These are phyloP conservation scores for Kazachstania taianensis DNA, from an alignment of 805 yeast genomes.

Conservation along the genomic window DNA sequence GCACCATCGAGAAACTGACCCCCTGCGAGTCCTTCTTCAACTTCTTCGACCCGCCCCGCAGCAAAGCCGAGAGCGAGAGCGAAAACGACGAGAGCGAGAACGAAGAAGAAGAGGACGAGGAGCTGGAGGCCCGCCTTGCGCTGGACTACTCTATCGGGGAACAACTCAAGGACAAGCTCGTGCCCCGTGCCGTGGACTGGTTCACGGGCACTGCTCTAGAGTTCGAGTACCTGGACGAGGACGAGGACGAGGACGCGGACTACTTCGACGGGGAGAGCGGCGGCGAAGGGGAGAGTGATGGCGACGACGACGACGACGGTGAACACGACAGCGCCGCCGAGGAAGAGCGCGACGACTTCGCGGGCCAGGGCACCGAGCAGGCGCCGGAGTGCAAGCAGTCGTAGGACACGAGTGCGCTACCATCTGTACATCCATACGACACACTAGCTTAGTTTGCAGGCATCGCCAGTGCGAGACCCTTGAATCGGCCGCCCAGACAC, in stretches of 20 bases:
- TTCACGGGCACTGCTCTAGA: constrained; percentile 95
- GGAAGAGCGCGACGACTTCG: constrained; percentile 33
- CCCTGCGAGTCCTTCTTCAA: constrained; percentile 94
- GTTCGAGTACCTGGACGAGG: constrained; percentile 51
- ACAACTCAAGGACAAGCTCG: constrained; percentile 87
- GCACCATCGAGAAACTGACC: constrained; percentile 88
- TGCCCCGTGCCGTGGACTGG: constrained; percentile 97
- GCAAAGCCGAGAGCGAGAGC: constrained; percentile 39
- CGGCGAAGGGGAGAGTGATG: constrained; percentile 52
- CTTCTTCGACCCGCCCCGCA: constrained; percentile 81
- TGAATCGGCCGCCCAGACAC: neutral
- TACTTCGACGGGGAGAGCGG: too few species aligned
- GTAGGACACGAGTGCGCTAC: neutral
- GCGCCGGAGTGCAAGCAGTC: constrained; percentile 73
- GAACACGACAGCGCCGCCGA: constrained; percentile 34
- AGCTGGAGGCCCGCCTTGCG: constrained; percentile 75
- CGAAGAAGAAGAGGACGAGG: constrained; percentile 54
- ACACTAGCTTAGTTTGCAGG: neutral
- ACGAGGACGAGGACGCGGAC: constrained; percentile 51
- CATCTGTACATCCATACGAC: too few species aligned
- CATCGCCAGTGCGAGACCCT: neutral
- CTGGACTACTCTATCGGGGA: constrained; percentile 94
- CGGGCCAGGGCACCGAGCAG: constrained; percentile 37
- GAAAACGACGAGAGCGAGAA: constrained; percentile 42
- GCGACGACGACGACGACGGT: constrained; percentile 56